Conservation (phyloP, 83 land plant genomes). For the Picea engelmannii region DNA sequence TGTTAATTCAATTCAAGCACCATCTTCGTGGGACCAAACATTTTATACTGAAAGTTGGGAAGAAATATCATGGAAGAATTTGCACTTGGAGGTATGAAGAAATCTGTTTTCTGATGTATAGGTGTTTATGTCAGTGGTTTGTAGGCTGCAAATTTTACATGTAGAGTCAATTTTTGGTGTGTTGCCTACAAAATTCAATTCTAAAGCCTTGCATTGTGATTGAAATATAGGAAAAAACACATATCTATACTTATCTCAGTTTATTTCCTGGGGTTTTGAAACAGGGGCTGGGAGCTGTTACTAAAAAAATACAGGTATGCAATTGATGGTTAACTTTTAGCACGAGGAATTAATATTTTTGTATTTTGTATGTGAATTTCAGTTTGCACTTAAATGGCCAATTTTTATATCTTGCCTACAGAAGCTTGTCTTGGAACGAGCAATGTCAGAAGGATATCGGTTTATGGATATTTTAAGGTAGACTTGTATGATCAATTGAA, state of each 20-base stretch:
- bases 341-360: not conserved
- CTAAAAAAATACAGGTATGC: constrained; percentile 10
- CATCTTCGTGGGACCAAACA: constrained; percentile 31
- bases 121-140: not conserved
- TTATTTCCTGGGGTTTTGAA: not conserved
- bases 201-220: no score
- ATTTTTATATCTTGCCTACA: constrained; percentile 1
- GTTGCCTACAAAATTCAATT: not conserved
- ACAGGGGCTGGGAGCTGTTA: constrained; percentile 9
- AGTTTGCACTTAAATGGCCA: not conserved
- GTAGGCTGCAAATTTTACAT: not conserved
- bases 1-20: constrained; percentile 48
- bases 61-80: constrained; percentile 50
- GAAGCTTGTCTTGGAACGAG: constrained; percentile 8
- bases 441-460: constrained; percentile 5
- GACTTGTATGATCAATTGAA: constrained; percentile 3
- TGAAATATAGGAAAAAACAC: no score
- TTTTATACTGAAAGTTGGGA: constrained; percentile 38
- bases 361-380: not conserved
- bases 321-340: not conserved
- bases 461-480: not conserved
- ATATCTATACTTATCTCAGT: no score
- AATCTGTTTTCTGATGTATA: not conserved
- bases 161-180: not conserved
- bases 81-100: constrained; percentile 40